phyloP scores from a whole-genome alignment of 2,329 filamentous ascomycete genomes.

The Amauroascus verrucosus region DNA sequence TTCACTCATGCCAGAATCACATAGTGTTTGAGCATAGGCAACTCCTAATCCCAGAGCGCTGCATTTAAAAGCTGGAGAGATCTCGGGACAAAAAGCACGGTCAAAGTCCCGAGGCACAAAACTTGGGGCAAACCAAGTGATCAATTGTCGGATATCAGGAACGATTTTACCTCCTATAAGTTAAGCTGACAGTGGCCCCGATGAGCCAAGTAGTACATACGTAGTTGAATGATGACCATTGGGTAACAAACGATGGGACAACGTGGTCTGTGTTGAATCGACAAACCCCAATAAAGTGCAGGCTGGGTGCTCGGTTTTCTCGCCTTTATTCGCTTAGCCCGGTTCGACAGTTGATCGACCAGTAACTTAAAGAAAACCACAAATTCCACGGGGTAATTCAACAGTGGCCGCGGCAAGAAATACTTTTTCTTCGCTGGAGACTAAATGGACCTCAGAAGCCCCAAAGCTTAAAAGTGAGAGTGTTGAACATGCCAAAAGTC shows the following conservation, averaged over 20 bases:
- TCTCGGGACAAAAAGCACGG: too few relatives aligned
- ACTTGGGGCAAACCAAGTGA: too few relatives aligned
- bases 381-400: not conserved
- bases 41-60: too few relatives aligned
- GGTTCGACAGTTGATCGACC: not conserved
- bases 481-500: too few relatives aligned
- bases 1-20: too few relatives aligned
- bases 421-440: too few relatives aligned
- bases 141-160: too few relatives aligned
- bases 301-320: not conserved
- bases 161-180: not conserved
- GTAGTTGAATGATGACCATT: not conserved
- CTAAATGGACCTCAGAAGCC: too few relatives aligned
- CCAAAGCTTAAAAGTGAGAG: too few relatives aligned
- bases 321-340: not conserved
- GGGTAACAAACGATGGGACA: not conserved
- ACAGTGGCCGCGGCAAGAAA: not conserved
- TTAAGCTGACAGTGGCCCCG: not conserved
- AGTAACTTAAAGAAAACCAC: not conserved
- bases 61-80: too few relatives aligned
- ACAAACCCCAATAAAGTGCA: not conserved
- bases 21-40: too few relatives aligned
- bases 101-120: too few relatives aligned
- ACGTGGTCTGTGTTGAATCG: constrained; percentile 7
- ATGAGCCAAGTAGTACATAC: not conserved